Base-by-base conservation (phyloP, 495 filamentous ascomycete genomes). In the Daldinia bambusicola region DNA sequence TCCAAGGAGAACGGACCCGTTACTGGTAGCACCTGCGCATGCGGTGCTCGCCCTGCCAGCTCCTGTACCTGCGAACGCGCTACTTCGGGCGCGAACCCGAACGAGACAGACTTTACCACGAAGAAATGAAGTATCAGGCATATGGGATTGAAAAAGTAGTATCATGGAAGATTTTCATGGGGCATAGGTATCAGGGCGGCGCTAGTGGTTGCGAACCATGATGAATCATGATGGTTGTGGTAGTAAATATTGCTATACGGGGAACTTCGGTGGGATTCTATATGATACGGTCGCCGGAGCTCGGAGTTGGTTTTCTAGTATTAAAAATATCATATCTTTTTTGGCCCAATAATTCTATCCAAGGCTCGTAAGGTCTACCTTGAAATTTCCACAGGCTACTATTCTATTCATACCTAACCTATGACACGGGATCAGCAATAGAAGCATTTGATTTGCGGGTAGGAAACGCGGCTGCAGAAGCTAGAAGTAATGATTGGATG, bases 11-110 rank as follows among this genome's bases (percentile, higher is more conserved):
- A 97, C 81, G 76, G 82, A 36, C 81, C 88, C 13, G 68, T 81
- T 9, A 77, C 82, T 8, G 79, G 72, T 13, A 71, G 59, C 41
- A 83, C 89, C 18, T 98, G 94, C 78, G 83, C 88, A 20, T 97
- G 94, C 79, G 94, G 94, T 36, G 82, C 89, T 72, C 85, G 94
- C 66, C 86, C 90, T 41, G 83, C 86, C 69, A 85, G 89, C 80
- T 90, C 91, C 3, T 96, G 93, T 83, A 94, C 90, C 12, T 97
- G 93, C 79, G 91, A 93, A 80, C 93, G 91, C 73, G 90, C 88
- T 7, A 75, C 83, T 1, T 80, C 65, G 55, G 67, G 76, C n/a
- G 14, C 84, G 60, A 79, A 87, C 2, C 83, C 84, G 18, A 82
- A 87, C 71, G 93, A 97, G 86, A 90, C 83, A 52, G 93, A 97